Conservation (phyloP, 805 yeast genomes). For the Starmerella potacharoeniae region DNA sequence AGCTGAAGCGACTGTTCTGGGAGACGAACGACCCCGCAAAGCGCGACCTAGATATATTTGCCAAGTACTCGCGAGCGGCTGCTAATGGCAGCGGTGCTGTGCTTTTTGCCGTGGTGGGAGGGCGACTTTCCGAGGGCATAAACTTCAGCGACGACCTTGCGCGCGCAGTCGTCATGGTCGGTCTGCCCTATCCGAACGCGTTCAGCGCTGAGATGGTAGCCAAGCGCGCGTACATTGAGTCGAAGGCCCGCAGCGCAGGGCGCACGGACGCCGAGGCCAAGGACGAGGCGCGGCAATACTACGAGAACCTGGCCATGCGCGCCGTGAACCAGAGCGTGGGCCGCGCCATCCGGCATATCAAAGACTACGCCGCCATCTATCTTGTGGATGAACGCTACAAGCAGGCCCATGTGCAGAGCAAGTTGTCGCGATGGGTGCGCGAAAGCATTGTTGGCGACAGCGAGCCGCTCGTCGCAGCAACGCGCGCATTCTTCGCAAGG, state of each 20-base stretch:
- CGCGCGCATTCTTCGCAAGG: conserved; percentile 4
- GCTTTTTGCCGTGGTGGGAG: conserved; percentile 80
- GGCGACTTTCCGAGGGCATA: conserved; percentile 85
- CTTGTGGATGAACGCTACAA: conserved; percentile 57
- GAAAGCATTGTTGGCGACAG: conserved; percentile 26
- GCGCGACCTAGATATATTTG: conserved; percentile 30
- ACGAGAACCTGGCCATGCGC: conserved; percentile 80
- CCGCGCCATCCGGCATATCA: conserved; percentile 72
- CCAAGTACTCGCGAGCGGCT: conserved; percentile 39
- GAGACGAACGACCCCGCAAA: conserved; percentile 44
- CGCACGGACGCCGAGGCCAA: conserved; percentile 30
- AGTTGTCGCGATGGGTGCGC: conserved; percentile 66
- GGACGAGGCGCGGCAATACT: conserved; percentile 44
- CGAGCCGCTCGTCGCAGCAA: not conserved
- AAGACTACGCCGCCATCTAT: conserved; percentile 68
- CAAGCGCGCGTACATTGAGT: conserved; percentile 52
- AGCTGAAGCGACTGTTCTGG: conserved; percentile 34
- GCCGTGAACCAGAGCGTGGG: conserved; percentile 90
- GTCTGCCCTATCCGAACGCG: conserved; percentile 81
- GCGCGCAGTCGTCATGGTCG: conserved; percentile 74
- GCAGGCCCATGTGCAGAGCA: conserved; percentile 37
- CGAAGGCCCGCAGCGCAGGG: conserved; percentile 38
- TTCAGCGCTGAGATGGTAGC: conserved; percentile 72
- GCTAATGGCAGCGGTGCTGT: conserved; percentile 42
- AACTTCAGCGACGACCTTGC: conserved; percentile 84